Base-by-base conservation (phyloP, 805 yeast species). In the Sugiyamaella marilandica region DNA sequence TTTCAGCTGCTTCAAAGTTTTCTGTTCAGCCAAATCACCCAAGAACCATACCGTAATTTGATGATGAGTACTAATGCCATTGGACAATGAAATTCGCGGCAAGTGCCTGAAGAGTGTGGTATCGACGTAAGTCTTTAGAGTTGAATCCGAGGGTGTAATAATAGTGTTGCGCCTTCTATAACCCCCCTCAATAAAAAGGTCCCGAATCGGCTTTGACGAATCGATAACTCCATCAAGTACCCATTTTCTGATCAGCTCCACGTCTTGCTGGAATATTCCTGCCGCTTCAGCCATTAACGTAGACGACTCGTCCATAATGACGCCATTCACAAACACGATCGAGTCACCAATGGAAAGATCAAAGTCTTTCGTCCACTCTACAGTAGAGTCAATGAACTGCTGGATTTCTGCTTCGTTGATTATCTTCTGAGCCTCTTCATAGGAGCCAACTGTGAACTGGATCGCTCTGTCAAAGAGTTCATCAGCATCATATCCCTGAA, bases 291-390 rank as follows among this genome's bases (percentile, higher is more conserved):
- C 49, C 13, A 57, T 26, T 10, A 49, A 63, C 14, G 49, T 35
- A 2, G 57, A 32, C 8, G 58, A 53, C 8, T 53, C 50, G 7
- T 47, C 52, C 10, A 59, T 14, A 11, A 62, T 36, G 4, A 54
- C 55, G 43, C 98, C 98, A 66, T 92, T 86, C 29, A 81, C 79
- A 47, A 89, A 75, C 2, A 88, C 70, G 0, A 78, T 66, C 0
- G 92, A 83, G 1, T 65, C 63, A 0, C 61, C 60, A 26, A 83
- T 66, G 5, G 77, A 74, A 34, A 81, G 71, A 0, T 66, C 69
- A 44, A 72, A 60, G 4, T 65, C 59, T n/a, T 55, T 50, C 9
- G 54, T 41, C 75, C 75, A 72, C 5, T 58, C 53, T 2, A 21
- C 34, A 1, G 65, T 53, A 9, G 49, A 55, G 11, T 43, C 54